Conservation (phyloP, 805 yeast genomes). For the Yarrowia yakushimensis region DNA sequence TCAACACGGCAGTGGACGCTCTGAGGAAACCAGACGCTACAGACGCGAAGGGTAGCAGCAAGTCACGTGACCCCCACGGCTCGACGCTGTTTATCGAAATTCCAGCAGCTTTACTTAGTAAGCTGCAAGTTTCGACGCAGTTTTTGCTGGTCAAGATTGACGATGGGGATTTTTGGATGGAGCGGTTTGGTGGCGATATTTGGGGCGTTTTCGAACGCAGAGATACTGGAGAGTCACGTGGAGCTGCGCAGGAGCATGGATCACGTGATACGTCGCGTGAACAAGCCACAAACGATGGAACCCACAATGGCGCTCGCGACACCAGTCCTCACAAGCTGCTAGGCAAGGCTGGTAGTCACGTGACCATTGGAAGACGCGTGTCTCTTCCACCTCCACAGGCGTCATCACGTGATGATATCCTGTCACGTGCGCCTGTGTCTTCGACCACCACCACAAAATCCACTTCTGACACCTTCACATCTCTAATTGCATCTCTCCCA, state of each 20-base stretch:
- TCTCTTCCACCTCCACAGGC: too few relatives aligned
- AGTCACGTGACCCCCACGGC: not conserved
- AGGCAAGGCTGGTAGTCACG: too few relatives aligned
- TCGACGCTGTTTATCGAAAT: not conserved
- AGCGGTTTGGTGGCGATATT: constrained; percentile 10
- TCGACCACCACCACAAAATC: not conserved
- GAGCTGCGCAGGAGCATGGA: too few relatives aligned
- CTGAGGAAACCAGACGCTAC: not conserved
- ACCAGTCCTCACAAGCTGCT: not conserved
- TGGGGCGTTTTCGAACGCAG: not conserved
- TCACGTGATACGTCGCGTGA: not conserved
- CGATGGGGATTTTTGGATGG: constrained; percentile 3
- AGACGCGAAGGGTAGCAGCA: too few relatives aligned
- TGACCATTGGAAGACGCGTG: not conserved
- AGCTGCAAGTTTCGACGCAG: not conserved
- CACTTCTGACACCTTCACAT: not conserved
- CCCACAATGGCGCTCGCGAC: too few relatives aligned
- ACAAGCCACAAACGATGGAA: too few relatives aligned
- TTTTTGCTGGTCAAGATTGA: not conserved
- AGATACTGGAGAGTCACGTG: not conserved
- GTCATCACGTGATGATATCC: not conserved
- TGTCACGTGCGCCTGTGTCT: not conserved
- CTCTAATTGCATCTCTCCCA: constrained; percentile 12
- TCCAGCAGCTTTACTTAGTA: not conserved
- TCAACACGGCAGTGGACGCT: not conserved